phyloP scores from a whole-genome alignment of 164 flowering plant genomes.

The Kalanchoe fedtschenkoi region DNA sequence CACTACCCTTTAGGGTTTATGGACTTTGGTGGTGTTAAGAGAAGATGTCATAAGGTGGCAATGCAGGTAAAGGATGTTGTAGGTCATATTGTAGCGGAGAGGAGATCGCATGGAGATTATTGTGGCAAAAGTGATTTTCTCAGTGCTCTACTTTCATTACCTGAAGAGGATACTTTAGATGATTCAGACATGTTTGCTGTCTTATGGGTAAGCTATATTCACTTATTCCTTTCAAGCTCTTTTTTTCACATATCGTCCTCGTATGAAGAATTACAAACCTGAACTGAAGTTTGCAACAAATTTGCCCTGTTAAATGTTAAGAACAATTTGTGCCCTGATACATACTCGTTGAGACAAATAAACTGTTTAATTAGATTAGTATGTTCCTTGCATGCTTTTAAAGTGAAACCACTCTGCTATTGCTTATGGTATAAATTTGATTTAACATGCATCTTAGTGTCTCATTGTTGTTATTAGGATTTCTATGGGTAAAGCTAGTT shows the following conservation, averaged over 20 bases:
- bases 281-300: too few species aligned
- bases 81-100: constrained; percentile 39
- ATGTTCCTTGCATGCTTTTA: too few species aligned
- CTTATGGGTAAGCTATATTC: constrained; percentile 48
- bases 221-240: constrained; percentile 8
- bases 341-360: too few species aligned
- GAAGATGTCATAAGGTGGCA: constrained; percentile 51
- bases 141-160: constrained; percentile 47
- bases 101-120: constrained; percentile 24
- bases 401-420: too few species aligned
- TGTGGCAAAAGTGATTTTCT: constrained; percentile 43
- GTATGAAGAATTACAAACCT: background rate
- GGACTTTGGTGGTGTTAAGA: constrained; percentile 65
- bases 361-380: too few species aligned
- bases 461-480: background rate
- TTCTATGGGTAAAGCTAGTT: background rate
- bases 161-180: constrained; percentile 41
- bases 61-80: constrained; percentile 29
- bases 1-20: constrained; percentile 48
- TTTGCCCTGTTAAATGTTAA: too few species aligned
- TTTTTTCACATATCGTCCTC: background rate
- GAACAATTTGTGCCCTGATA: too few species aligned
- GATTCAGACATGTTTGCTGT: constrained; percentile 68
- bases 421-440: too few species aligned
- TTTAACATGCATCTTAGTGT: background rate